Evolutionary conservation across 2,329 filamentous ascomycete species (phyloP).

Genomic region (Scedosporium aurantiacum): DNA sequence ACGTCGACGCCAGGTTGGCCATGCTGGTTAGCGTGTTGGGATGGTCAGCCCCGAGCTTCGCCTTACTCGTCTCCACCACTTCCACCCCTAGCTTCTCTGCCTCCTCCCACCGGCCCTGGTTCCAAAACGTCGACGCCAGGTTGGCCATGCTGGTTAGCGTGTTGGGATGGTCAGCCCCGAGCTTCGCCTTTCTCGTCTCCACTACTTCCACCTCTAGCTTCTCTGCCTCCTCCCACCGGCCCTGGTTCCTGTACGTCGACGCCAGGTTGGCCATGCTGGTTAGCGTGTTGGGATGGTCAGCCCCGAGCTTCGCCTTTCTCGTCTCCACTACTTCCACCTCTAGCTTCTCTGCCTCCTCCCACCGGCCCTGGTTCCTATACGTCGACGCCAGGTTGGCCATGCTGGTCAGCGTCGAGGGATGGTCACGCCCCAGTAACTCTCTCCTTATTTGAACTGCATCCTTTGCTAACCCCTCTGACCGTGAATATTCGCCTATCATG

Average conservation of each 20-base stretch:
- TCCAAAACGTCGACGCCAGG: background rate
- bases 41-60: background rate
- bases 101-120: background rate
- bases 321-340: background rate
- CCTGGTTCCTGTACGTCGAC: slow-evolving; percentile 5
- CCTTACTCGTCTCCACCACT: background rate
- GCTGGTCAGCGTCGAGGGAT: slow-evolving; percentile 3
- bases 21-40: background rate
- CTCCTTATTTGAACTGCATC: background rate
- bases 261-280: background rate
- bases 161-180: background rate
- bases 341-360: slow-evolving; percentile 1
- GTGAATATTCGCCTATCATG: slow-evolving; percentile 3
- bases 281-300: slow-evolving; percentile 6
- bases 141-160: background rate
- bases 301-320: background rate
- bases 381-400: slow-evolving; percentile 1
- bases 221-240: slow-evolving; percentile 10
- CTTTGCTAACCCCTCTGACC: background rate
- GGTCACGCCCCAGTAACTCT: background rate
- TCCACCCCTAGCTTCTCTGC: background rate
- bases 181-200: background rate
- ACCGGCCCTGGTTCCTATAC: slow-evolving; percentile 1
- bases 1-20: background rate
- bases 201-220: background rate